phyloP scores from a whole-genome alignment of 2,329 filamentous ascomycete species.

The Endocalyx cinctus region DNA sequence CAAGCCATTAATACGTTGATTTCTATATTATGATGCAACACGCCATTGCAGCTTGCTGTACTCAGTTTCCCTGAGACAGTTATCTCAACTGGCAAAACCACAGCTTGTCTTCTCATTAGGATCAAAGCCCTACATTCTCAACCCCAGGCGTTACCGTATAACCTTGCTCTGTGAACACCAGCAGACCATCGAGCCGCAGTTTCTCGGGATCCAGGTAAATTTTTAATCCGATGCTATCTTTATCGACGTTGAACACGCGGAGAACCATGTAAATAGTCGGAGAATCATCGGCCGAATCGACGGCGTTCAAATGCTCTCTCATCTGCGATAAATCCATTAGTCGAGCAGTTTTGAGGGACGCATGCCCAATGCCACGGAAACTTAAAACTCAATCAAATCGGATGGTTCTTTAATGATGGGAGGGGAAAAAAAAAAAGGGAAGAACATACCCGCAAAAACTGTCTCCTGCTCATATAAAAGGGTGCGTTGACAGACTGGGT shows the following conservation, averaged over 20 bases:
- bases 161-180: too few relatives aligned
- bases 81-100: too few relatives aligned
- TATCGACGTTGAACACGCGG: constrained; percentile 14
- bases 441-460: constrained; percentile 35
- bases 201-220: constrained; percentile 15
- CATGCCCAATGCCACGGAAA: constrained; percentile 1
- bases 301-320: too few relatives aligned
- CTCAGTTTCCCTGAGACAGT: too few relatives aligned
- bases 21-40: too few relatives aligned
- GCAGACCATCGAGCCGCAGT: constrained; percentile 1
- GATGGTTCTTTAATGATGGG: neutral
- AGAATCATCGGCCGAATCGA: too few relatives aligned
- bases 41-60: too few relatives aligned
- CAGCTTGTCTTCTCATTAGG: too few relatives aligned
- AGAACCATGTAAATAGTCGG: constrained; percentile 19
- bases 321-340: constrained; percentile 2
- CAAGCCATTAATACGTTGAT: too few relatives aligned
- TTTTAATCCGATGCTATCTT: constrained; percentile 7
- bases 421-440: neutral
- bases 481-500: constrained; percentile 30
- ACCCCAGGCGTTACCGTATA: too few relatives aligned
- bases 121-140: too few relatives aligned
- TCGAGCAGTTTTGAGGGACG: too few relatives aligned
- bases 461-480: constrained; percentile 43
- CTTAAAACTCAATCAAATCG: neutral